Evolutionary conservation across 2,329 filamentous ascomycete species (phyloP).

Genomic region (Paramyrothecium roridum): DNA sequence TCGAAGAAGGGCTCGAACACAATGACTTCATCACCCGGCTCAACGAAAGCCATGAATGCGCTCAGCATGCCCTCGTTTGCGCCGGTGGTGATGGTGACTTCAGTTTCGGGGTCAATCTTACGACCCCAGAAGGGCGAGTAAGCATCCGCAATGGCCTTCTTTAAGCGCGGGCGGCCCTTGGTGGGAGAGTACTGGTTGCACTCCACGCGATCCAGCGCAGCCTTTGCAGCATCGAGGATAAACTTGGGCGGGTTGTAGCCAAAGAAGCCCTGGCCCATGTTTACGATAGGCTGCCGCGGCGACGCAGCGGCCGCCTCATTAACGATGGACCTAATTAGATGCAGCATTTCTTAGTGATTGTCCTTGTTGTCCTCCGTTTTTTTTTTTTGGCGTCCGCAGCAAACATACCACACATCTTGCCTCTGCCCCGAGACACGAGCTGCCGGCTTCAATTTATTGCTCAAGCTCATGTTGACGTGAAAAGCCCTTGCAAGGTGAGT

Average conservation of each 20-base stretch:
- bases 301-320: conserved; percentile 64
- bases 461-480: conserved; percentile 31
- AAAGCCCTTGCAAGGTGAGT: background rate
- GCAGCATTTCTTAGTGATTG: conserved; percentile 2
- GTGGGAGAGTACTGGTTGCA: conserved; percentile 99
- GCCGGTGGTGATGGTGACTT: conserved; percentile 91
- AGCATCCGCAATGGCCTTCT: conserved; percentile 87
- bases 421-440: conserved; percentile 45
- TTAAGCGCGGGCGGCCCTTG: conserved; percentile 85
- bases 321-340: conserved; percentile 56
- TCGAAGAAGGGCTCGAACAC: conserved; percentile 99
- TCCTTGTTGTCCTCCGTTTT: background rate
- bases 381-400: too few relatives aligned
- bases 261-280: conserved; percentile 69
- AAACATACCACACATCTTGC: conserved; percentile 50
- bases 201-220: conserved; percentile 84
- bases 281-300: conserved; percentile 61
- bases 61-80: conserved; percentile 93
- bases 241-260: conserved; percentile 94
- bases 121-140: conserved; percentile 89
- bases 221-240: conserved; percentile 86
- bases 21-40: conserved; percentile 93
- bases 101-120: conserved; percentile 79
- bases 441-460: conserved; percentile 46
- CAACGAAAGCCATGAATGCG: conserved; percentile 97